Evolutionary conservation across 768 basidiomycete species (phyloP).

Genomic region (Boletus huronensis): DNA sequence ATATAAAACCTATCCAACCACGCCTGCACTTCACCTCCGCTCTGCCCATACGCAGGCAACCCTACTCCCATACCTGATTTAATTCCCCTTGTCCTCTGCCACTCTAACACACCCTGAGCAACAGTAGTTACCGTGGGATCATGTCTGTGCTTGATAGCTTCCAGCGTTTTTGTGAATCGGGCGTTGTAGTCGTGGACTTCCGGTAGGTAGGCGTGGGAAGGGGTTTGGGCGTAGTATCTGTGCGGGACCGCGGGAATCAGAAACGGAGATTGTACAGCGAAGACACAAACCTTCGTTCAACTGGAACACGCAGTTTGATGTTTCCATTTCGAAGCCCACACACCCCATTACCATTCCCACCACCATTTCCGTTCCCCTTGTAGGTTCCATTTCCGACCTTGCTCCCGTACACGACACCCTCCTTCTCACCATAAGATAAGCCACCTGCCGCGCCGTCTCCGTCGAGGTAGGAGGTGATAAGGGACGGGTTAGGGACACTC

Average conservation of each 20-base stretch:
- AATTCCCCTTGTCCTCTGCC: constrained; percentile 60
- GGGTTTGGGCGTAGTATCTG: constrained; percentile 84
- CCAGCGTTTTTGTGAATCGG: constrained; percentile 81
- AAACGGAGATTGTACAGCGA: not conserved
- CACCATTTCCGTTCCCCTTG: constrained; percentile 21
- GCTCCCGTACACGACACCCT: constrained; percentile 4
- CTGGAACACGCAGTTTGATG: constrained; percentile 13
- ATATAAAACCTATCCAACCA: constrained; percentile 98
- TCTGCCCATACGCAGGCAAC: constrained; percentile 44
- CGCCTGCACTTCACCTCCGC: constrained; percentile 87
- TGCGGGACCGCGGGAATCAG: constrained; percentile 1
- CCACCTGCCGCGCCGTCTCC: constrained; percentile 25
- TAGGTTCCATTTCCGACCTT: constrained; percentile 11
- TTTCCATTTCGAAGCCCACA: constrained; percentile 17
- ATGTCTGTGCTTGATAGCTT: constrained; percentile 88
- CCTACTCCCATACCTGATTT: constrained; percentile 26
- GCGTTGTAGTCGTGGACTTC: constrained; percentile 92
- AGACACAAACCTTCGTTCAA: constrained; percentile 12
- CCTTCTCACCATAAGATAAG: constrained; percentile 15
- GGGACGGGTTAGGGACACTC: constrained; percentile 14
- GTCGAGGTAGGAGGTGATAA: constrained; percentile 20
- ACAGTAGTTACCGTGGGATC: constrained; percentile 98
- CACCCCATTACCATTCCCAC: constrained; percentile 14
- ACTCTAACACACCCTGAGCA: constrained; percentile 93
- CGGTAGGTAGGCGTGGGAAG: constrained; percentile 75